Evolutionary conservation across 306 rosid genomes (phyloP), one percentile per base, ranked within the genome.

Genomic region (Astragalus glycyphyllos): DNA sequence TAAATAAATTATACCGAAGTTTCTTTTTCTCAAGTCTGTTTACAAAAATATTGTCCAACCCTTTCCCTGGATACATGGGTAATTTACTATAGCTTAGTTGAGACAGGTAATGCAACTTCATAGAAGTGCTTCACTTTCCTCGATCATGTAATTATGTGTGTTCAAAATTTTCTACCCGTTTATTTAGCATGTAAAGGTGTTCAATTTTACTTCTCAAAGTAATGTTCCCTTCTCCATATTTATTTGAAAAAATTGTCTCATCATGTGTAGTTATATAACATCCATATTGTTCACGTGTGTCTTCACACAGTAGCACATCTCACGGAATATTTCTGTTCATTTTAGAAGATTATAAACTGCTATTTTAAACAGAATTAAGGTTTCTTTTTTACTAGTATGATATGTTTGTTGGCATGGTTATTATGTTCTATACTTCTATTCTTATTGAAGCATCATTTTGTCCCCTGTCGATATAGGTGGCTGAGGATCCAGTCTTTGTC

Each of bases 401-500:
- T 31, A 45, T 44, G 20, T 51, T 63, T 53, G 55, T 42, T 65
- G 57, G 55, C 50, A 20, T 44, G 48, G 59, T 35, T 37, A 34
- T 71, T 47, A 73, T 62, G 55, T 71, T 54, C 51, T 74, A 49
- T 49, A 7, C 65, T 81, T 62, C 7, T 47, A 49, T 13, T 46
- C 49, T 68, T 20, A 55, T 65, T 73, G 79, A 75, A 82, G 58
- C 66, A 71, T 57, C 47, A 17, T 68, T 31, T 15, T 55, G 62
- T 50, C 46, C 29, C 59, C 71, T 59, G 82, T 79, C 51, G 55
- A 62, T 76, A 68, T 87, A 94, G 99, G 97, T 94, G 79, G 84
- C 76, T 59, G 83, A 91, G 81, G 96, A 91, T 87, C 86, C 83
- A 54, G 80, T 87, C 59, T 94, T 94, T 76, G 42, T 68, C 77